Base-by-base conservation (phyloP, 2,329 filamentous ascomycete genomes). In the Tolypocladium endophyticum region DNA sequence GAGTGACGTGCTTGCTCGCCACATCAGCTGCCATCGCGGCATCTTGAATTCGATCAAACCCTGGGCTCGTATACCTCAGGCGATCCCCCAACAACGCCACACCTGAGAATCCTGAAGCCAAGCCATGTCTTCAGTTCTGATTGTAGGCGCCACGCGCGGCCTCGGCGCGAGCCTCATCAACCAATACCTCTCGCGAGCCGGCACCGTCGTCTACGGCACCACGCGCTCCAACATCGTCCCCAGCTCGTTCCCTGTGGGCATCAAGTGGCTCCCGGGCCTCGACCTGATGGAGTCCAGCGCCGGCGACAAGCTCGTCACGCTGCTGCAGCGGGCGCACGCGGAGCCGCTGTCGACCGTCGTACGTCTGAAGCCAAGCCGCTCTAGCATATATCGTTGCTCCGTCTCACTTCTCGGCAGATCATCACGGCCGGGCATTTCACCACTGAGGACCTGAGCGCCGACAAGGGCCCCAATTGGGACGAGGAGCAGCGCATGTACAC, bases 401-500 rank as follows among this genome's bases (percentile, higher is more conserved):
- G 14, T 33, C 28, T 52, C 28, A 52, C 47, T 38, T 4, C 1
- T 7, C 5, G 18, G 25, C 71, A 87, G 69, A 82, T 90, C 67
- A 84, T 90, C 65, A 84, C 84, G 3, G 87, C 87, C 0, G 87
- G 87, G 9, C 84, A 87, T 70, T 90, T 91, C 67, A 79, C 77
- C 25, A 85, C 82, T 2, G 88, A 90, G 66, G 80, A 84, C 62
- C 84, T 89, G 60, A 67, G 66, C 23, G 73, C 79, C 57, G 77
- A 75, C 11, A 74, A 75, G 60, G 77, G 84, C 2, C 87, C 86
- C 0, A 80, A 85, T 62, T 90, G 85, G 79, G 81, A 84, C 35
- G 82, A 84, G 38, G 78, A 90, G 70, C 78, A 88, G 56, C 81
- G 78, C 63, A 90, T 89, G 85, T 90, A 90, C 70, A 88, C 84